These are phyloP conservation scores for Pisolithus orientalis DNA, from an alignment of 768 basidiomycete genomes.

Conservation along the genomic window DNA sequence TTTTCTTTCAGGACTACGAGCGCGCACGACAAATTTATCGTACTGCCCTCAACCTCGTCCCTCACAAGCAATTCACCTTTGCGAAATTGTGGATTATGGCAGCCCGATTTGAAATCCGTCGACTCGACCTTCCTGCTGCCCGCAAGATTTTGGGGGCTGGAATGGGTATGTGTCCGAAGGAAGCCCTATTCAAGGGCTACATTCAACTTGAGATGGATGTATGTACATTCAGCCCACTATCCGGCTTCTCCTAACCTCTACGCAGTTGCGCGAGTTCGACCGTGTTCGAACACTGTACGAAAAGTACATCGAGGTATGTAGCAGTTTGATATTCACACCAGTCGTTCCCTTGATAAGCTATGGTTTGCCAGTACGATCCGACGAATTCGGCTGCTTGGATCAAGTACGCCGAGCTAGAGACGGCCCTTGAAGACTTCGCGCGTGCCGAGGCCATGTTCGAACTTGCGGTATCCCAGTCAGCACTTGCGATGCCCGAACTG, in stretches of 20 bases:
- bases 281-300: slow-evolving; percentile 87
- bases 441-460: slow-evolving; percentile 94
- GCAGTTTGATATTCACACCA: not conserved
- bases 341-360: not conserved
- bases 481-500: slow-evolving; percentile 91
- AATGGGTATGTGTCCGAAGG: slow-evolving; percentile 96
- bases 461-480: slow-evolving; percentile 75
- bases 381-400: slow-evolving; percentile 94
- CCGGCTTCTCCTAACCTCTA: slow-evolving; percentile 5
- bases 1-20: slow-evolving; percentile 57
- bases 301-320: slow-evolving; percentile 83
- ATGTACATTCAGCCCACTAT: slow-evolving; percentile 15
- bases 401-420: slow-evolving; percentile 89
- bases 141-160: slow-evolving; percentile 85
- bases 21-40: slow-evolving; percentile 90
- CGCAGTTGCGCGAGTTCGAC: slow-evolving; percentile 89
- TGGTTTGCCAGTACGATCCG: slow-evolving; percentile 60
- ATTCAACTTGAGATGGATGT: slow-evolving; percentile 91
- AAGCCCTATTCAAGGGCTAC: slow-evolving; percentile 92
- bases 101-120: slow-evolving; percentile 87
- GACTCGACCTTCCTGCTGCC: slow-evolving; percentile 74
- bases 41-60: slow-evolving; percentile 81
- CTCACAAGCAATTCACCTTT: slow-evolving; percentile 96
- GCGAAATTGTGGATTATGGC: slow-evolving; percentile 94
- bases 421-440: slow-evolving; percentile 76